phyloP scores from a whole-genome alignment of 257 asterid genomes.

The Solanum arcanum region DNA sequence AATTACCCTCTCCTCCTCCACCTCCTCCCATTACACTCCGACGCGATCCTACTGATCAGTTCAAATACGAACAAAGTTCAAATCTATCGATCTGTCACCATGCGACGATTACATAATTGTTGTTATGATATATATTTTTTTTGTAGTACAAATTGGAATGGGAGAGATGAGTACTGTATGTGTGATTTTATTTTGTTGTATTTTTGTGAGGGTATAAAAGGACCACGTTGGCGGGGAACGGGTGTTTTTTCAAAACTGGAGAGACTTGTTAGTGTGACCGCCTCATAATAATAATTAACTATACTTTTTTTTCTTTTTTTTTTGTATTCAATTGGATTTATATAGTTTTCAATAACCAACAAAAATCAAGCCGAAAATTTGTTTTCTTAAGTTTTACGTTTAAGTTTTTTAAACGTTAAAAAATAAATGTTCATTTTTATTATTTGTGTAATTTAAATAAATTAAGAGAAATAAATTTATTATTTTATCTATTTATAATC shows the following conservation, averaged over 20 bases:
- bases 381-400: background rate
- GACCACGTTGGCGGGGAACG: slow-evolving; percentile 54
- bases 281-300: background rate
- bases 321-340: background rate
- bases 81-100: background rate
- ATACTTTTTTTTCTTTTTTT: background rate
- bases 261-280: background rate
- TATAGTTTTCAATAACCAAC: background rate
- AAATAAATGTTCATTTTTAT: no score
- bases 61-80: background rate
- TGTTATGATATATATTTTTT: background rate
- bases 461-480: no score
- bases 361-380: background rate
- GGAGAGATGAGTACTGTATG: background rate
- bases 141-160: background rate
- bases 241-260: background rate
- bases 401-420: background rate
- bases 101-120: background rate
- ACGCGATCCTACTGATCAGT: background rate
- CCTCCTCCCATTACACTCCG: slow-evolving; percentile 8
- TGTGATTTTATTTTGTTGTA: background rate
- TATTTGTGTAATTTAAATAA: no score
- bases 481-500: no score
- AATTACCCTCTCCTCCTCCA: slow-evolving; percentile 19
- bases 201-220: slow-evolving; percentile 47